phyloP scores from a whole-genome alignment of 306 rosid genomes.

The Amphicarpaea edgeworthii region DNA sequence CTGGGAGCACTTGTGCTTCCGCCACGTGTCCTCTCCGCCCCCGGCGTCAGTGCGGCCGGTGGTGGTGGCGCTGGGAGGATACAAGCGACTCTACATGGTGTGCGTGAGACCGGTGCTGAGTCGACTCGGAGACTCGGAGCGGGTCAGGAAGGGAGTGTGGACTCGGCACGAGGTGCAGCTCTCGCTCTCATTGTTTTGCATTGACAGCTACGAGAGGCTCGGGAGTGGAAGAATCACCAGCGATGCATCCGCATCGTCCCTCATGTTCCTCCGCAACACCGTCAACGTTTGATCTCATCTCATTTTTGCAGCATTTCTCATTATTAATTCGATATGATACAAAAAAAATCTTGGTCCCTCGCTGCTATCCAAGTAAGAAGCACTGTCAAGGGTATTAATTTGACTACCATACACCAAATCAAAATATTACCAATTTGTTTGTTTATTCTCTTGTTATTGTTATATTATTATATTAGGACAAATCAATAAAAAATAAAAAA shows the following conservation, averaged over 20 bases:
- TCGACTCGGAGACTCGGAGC: conserved; percentile 75
- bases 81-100: conserved; percentile 83
- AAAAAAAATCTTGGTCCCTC: not conserved
- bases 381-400: not conserved
- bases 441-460: conserved; percentile 20
- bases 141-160: conserved; percentile 62
- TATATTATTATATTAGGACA: not conserved
- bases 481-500: conserved; percentile 33
- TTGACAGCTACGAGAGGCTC: conserved; percentile 62
- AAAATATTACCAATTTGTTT: conserved; percentile 8
- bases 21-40: conserved; percentile 68
- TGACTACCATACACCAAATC: not conserved
- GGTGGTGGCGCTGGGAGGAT: conserved; percentile 89
- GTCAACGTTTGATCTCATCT: conserved; percentile 51
- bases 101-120: conserved; percentile 82
- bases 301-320: not conserved
- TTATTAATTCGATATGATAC: too few relatives aligned
- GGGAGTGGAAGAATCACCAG: conserved; percentile 44
- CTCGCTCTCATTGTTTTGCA: conserved; percentile 84
- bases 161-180: conserved; percentile 82
- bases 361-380: too few relatives aligned
- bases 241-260: conserved; percentile 61
- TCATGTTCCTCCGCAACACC: conserved; percentile 67
- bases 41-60: conserved; percentile 59
- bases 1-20: conserved; percentile 94